Base-by-base conservation (phyloP, 1,284 basidiomycete genomes). In the Tylopilus orsonianus region DNA sequence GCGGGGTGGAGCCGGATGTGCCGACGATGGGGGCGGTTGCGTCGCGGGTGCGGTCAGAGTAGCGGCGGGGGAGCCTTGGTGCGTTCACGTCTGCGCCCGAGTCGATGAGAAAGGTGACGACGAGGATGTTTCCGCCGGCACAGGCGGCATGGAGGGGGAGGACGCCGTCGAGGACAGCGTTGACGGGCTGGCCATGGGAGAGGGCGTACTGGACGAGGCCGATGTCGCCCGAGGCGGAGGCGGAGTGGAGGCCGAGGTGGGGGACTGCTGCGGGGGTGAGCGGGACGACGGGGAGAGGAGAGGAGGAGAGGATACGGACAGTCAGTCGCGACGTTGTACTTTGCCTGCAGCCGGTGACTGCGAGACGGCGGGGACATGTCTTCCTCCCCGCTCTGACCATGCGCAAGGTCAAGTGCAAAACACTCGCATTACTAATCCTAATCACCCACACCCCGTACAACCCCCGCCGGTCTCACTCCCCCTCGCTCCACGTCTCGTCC, bases 11-110 rank as follows among this genome's bases (percentile, higher is more conserved):
- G 16, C 92, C 92, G 13, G 82, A 80, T 4, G 86, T 83, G 36
- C 90, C 91, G 27, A 92, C 83, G 57, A 87, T 86, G 49, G 82
- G 82, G 2, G 75, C 74, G 23, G 85, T 75, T 13, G 78, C 57
- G 65, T 85, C 74, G 59, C 86, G 71, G 62, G 75, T 75, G 65
- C 80, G 85, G 64, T 90, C 87, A 63, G 81, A 84, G 68, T 92
- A 93, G 48, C 88, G 81, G 50, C 87, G 78, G 18, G 91, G 89
- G 23, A 90, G 73, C 59, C 88, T 77, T 54, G 90, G 86, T 8
- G 91, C 91, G 69, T 97, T 96, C 35, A 96, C 93, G 65, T 97
- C 93, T 19, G 94, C 94, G 16, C 93, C 94, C 50, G 83, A 74
- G 55, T 95, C 90, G 59, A 97, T 88, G 48, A 97, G 74, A 60